Conservation (phyloP, 2,329 filamentous ascomycete genomes). For the Penicillium sp. region DNA sequence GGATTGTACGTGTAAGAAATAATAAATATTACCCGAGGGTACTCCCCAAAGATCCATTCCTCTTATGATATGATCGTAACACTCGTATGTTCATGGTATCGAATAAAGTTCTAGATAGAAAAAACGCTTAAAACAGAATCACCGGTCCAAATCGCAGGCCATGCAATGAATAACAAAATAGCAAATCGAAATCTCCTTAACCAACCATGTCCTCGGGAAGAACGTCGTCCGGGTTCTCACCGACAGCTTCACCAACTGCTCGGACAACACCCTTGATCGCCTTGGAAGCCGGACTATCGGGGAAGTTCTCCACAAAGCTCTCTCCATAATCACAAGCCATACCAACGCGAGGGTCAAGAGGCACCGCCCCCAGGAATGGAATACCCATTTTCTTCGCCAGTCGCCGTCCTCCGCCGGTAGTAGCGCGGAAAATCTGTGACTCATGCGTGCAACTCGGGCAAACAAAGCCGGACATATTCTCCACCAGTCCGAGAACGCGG, state of each 20-base stretch:
- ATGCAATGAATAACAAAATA: slow-evolving; percentile 24
- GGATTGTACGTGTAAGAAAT: not conserved
- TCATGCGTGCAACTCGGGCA: slow-evolving; percentile 86
- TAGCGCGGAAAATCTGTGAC: slow-evolving; percentile 84
- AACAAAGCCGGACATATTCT: slow-evolving; percentile 98
- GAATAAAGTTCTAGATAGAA: slow-evolving; percentile 24
- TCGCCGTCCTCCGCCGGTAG: slow-evolving; percentile 81
- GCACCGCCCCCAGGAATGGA: slow-evolving; percentile 86
- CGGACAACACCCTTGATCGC: slow-evolving; percentile 82
- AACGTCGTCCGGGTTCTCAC: slow-evolving; percentile 61
- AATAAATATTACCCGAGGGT: too few species aligned
- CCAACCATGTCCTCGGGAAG: slow-evolving; percentile 39
- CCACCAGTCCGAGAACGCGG: slow-evolving; percentile 82
- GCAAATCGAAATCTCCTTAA: slow-evolving; percentile 20
- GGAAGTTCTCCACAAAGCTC: slow-evolving; percentile 93
- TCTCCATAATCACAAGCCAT: slow-evolving; percentile 98
- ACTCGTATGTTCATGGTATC: slow-evolving; percentile 22
- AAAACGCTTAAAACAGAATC: slow-evolving; percentile 25
- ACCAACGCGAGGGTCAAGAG: slow-evolving; percentile 88
- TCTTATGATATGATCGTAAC: not conserved
- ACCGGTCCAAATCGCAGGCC: slow-evolving; percentile 23
- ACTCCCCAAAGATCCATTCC: not conserved
- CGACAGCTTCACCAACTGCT: slow-evolving; percentile 68
- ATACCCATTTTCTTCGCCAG: slow-evolving; percentile 86
- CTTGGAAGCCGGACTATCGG: slow-evolving; percentile 85